A percentile compares a stretch with the other conserved stretches of the same genome.
phyloP scores from a whole-genome alignment of 192 early-diverging fungal genomes.

The Backusella tarrabulga region DNA sequence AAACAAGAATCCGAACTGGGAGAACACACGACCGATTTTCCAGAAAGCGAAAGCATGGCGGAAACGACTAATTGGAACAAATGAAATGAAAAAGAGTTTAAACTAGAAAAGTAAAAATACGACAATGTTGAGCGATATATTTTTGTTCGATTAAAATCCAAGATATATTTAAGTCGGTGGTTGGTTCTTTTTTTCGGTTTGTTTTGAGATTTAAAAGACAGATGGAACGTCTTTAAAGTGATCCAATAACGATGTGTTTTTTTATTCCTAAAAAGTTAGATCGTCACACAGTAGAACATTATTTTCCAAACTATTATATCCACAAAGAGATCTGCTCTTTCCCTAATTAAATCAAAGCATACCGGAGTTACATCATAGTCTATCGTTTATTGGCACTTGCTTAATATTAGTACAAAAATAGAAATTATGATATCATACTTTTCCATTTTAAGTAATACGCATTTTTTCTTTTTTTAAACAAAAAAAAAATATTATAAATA shows the following conservation, averaged over 20 bases:
- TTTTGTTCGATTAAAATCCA: neutral
- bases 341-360: neutral
- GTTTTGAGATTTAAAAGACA: neutral
- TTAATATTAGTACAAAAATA: neutral
- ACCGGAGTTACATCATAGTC: neutral
- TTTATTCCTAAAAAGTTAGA: neutral
- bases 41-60: neutral
- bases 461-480: neutral
- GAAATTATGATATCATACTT: neutral
- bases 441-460: neutral
- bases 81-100: neutral
- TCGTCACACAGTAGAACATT: neutral
- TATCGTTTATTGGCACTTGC: neutral
- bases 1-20: neutral
- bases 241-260: neutral
- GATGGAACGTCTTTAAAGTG: neutral
- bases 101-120: neutral
- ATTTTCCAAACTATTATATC: neutral
- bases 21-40: neutral
- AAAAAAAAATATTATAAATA: conserved; percentile 10
- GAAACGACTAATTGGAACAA: neutral
- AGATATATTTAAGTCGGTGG: neutral
- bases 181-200: neutral
- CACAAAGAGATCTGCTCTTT: neutral
- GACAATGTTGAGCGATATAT: neutral